Base-by-base conservation (phyloP, 345 rosid species). In the Salix suchowensis region DNA sequence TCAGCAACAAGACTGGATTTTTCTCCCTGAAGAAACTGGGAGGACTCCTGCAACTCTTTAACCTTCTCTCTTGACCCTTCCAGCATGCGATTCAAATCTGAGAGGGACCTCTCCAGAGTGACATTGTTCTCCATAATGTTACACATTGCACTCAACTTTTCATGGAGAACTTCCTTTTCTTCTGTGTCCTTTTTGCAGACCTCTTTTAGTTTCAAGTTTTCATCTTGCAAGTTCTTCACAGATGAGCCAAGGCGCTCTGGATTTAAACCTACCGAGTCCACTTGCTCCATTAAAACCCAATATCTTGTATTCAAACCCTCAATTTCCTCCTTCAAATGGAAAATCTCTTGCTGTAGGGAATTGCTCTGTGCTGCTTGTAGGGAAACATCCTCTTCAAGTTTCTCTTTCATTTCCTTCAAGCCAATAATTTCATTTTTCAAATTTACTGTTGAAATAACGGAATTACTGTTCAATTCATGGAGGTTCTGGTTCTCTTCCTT, bases 141-240 rank as follows among this genome's bases (percentile, higher is more conserved):
- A 80, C 88, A 89, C 89, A 88, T 86, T 34, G 82, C 83, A 73
- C 71, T 83, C 85, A 92, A 74, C 87, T 91, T 92, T 79, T 81
- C 87, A 37, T 65, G 68, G 62, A 81, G 81, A 65, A 74, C 81
- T 40, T 74, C 69, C 46, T 70, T 77, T 70, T 81, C 84, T 69
- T 70, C 73, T n/a, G 40, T n/a, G 37, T 74, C 81, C 67, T 74
- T 74, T 58, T 65, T 24, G 68, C 73, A 70, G 37, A 70, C 77
- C 46, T 70, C 81, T 74, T 77, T 74, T 19, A 81, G 74, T 37
- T 68, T 70, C 65, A 32, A 70, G 77, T 81, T 81, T 60, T 77
- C 78, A 8, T 77, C 76, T 74, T 65, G 84, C 84, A 81, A 54
- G 42, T 65, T 68, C 61, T 68, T 77, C 65, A 81, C n/a, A 36